Base-by-base conservation (phyloP, 106 monocot genomes). In the Dioscorea zingiberensis region DNA sequence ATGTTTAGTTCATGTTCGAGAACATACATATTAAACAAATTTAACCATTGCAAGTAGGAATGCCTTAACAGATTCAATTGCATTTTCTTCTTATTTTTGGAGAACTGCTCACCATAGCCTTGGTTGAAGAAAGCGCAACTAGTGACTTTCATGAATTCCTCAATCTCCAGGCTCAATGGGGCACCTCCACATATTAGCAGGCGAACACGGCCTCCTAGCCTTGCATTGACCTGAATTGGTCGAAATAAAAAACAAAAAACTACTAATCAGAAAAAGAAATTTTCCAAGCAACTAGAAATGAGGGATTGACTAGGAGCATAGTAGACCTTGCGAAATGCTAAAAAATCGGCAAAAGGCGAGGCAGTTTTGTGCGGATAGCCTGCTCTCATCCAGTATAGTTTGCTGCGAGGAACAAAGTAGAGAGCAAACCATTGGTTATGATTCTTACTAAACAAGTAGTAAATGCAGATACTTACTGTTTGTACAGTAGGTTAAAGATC, bases 131-230 rank as follows among this genome's bases (percentile, higher is more conserved):
- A 78, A 17, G 91, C 87, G 62, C 94, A 95, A 48, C 59, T 81
- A 27, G 91, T 83, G 10, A 95, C 94, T 64, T 91, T 80, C 71
- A 95, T 59, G 68, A 91, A 95, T 47, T 88, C 87, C 68, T 95
- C 91, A 29, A 95, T 85, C 67, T 95, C 87, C 2, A 63, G 56
- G 48, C 80, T 91, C 58, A 95, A 66, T 58, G 94, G 94, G 4
- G 94, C 94, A 21, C 87, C 91, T 48, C 94, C 94, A 28, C 75
- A 80, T 59, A 95, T 75, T 57, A 95, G 77, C 32, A 95, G 80
- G 56, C 94, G 94, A 77, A 95, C 32, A 13, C 88, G 78, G 9
- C 94, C 94, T 67, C 94, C 94, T 8, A 95, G 64, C 51, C 91
- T 88, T 18, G 80, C 85, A 54, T 87, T 95, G 32, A 95, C 83